Evolutionary conservation across 371 early-diverging fungal genomes (phyloP).

Genomic region (Capniomyces stellatus): DNA sequence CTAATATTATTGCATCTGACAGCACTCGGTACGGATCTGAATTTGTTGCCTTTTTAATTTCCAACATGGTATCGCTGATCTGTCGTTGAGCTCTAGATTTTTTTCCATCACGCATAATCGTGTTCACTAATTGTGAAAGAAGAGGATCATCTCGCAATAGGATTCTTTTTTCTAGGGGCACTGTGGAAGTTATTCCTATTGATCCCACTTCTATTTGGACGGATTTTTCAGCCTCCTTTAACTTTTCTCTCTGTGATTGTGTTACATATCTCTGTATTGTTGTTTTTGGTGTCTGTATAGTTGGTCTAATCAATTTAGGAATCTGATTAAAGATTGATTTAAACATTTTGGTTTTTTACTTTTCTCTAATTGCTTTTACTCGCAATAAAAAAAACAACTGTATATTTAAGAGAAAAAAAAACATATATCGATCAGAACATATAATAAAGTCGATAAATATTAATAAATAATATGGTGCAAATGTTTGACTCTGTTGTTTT

Average conservation of each 20-base stretch:
- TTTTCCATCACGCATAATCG: conserved; percentile 71
- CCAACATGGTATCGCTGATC: conserved; percentile 43
- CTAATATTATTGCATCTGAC: conserved; percentile 49
- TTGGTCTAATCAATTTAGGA: too few species aligned
- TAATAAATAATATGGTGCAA: too few species aligned
- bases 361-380: too few species aligned
- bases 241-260: conserved; percentile 5
- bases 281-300: not conserved
- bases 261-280: conserved; percentile 11
- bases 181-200: conserved; percentile 7
- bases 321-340: too few species aligned
- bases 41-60: conserved; percentile 44
- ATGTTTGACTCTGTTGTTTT: too few species aligned
- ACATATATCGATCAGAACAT: too few species aligned
- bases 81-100: conserved; percentile 55
- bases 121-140: conserved; percentile 59
- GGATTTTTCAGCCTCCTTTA: conserved; percentile 5
- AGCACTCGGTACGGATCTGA: conserved; percentile 43
- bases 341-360: too few species aligned
- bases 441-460: too few species aligned
- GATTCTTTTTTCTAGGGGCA: conserved; percentile 10
- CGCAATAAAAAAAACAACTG: too few species aligned
- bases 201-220: conserved; percentile 10
- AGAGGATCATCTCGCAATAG: conserved; percentile 38
- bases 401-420: too few species aligned